Conservation (phyloP, 2,329 filamentous ascomycete species). For the Ophiognomonia clavigignenti-juglandacearum region DNA sequence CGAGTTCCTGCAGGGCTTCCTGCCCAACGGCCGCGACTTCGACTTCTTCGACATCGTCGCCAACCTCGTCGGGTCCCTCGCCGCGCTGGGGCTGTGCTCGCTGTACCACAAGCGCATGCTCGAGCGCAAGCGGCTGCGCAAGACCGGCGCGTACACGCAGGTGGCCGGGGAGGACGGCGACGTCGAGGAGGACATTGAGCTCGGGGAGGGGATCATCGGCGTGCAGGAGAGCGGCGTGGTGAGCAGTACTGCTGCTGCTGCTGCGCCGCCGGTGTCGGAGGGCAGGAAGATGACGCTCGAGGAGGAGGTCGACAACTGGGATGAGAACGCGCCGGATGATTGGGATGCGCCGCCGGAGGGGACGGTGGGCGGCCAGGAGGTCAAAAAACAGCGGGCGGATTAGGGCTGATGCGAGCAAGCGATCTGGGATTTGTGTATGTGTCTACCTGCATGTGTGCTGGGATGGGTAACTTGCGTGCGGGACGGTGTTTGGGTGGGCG, state of each 20-base stretch:
- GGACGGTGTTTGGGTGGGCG: not conserved
- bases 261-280: no score
- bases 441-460: no score
- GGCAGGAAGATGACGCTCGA: conserved; percentile 55
- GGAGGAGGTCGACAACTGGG: conserved; percentile 88
- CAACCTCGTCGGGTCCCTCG: conserved; percentile 75
- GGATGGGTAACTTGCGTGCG: not conserved
- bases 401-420: conserved; percentile 1
- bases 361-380: conserved; percentile 12
- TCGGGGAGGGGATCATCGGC: conserved; percentile 53
- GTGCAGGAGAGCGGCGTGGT: conserved; percentile 63
- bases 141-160: conserved; percentile 66
- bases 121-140: conserved; percentile 72
- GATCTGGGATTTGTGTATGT: not conserved
- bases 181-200: conserved; percentile 64
- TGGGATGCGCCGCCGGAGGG: conserved; percentile 45
- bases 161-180: conserved; percentile 60
- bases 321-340: conserved; percentile 67
- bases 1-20: conserved; percentile 68
- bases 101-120: conserved; percentile 97
- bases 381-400: conserved; percentile 25
- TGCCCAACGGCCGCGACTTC: conserved; percentile 67
- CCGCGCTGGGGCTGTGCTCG: conserved; percentile 67
- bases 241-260: conserved; percentile 26
- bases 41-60: conserved; percentile 84